These are phyloP conservation scores for Monilinia vaccinii-corymbosi DNA, from an alignment of 2,329 filamentous ascomycete genomes.

Conservation along the genomic window DNA sequence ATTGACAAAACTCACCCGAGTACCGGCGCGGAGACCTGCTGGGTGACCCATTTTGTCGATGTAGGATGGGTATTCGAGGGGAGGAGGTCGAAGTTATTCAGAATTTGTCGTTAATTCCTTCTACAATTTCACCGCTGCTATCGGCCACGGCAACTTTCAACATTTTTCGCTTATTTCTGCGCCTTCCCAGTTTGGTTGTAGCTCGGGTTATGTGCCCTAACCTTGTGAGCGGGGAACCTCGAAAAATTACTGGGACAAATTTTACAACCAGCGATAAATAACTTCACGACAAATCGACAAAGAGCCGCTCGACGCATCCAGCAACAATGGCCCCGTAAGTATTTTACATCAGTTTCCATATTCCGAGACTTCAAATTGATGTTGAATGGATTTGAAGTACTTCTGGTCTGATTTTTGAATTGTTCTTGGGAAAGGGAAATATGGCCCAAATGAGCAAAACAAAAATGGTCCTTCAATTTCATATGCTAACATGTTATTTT, in stretches of 20 bases:
- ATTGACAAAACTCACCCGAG: conserved; percentile 53
- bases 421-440: neutral
- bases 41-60: conserved; percentile 49
- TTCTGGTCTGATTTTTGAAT: neutral
- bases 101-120: conserved; percentile 8
- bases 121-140: conserved; percentile 2
- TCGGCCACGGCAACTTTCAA: conserved; percentile 4
- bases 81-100: conserved; percentile 14
- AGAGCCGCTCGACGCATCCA: conserved; percentile 8
- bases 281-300: conserved; percentile 12
- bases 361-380: neutral
- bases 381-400: neutral
- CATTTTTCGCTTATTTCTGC: conserved; percentile 4
- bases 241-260: conserved; percentile 1
- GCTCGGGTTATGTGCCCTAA: conserved; percentile 9
- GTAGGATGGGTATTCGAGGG: conserved; percentile 15
- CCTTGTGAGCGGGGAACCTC: neutral
- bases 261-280: conserved; percentile 8
- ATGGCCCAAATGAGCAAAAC: neutral
- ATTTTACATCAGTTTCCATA: neutral
- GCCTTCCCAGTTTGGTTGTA: conserved; percentile 1
- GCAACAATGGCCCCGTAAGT: conserved; percentile 35
- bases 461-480: neutral
- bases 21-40: conserved; percentile 78
- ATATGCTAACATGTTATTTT: conserved; percentile 2